phyloP scores from a whole-genome alignment of 805 yeast genomes.

The Tetrapisispora iriomotensis region DNA sequence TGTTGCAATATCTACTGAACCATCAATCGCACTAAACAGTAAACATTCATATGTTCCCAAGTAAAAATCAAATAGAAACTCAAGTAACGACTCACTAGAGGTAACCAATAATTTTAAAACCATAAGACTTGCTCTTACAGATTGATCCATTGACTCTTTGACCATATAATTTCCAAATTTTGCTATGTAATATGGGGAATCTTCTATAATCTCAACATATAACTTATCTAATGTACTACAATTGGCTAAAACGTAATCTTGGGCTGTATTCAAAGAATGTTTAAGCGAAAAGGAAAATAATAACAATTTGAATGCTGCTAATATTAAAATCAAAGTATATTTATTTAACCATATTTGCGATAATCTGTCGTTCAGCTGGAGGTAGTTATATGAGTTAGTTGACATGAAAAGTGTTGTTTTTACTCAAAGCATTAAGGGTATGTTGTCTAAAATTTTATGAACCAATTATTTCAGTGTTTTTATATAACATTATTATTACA shows the following conservation, averaged over 20 bases:
- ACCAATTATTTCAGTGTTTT: no score
- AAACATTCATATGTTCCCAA: slow-evolving; percentile 85
- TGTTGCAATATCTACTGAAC: slow-evolving; percentile 61
- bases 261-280: slow-evolving; percentile 34
- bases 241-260: slow-evolving; percentile 31
- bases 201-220: slow-evolving; percentile 27
- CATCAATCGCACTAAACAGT: slow-evolving; percentile 60
- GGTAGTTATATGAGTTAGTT: slow-evolving; percentile 22
- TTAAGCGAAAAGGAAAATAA: slow-evolving; percentile 44
- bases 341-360: slow-evolving; percentile 62
- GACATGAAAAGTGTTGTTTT: no score
- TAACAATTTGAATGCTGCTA: slow-evolving; percentile 51
- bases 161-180: slow-evolving; percentile 44
- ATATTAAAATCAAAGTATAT: slow-evolving; percentile 43
- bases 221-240: slow-evolving; percentile 40
- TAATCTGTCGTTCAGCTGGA: slow-evolving; percentile 42
- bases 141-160: slow-evolving; percentile 36
- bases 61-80: slow-evolving; percentile 60
- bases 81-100: slow-evolving; percentile 47
- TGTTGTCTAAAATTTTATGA: no score
- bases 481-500: no score
- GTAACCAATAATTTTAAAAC: slow-evolving; percentile 40
- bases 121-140: slow-evolving; percentile 38
- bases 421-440: no score
- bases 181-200: slow-evolving; percentile 51